Evolutionary conservation across 306 rosid genomes (phyloP).

Genomic region (Medicago lupulina): DNA sequence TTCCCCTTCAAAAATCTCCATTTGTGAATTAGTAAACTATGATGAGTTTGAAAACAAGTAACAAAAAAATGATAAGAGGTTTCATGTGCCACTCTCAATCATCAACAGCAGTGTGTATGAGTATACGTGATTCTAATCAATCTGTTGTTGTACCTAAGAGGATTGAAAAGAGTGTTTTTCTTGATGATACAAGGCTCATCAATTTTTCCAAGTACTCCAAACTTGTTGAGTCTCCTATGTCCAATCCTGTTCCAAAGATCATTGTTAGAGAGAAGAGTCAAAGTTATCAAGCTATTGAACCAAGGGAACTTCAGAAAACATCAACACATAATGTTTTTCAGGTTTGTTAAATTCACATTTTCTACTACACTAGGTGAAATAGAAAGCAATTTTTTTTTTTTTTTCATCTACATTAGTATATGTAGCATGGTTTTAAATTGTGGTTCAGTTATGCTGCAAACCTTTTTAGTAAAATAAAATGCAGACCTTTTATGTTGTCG

Average conservation of each 20-base stretch:
- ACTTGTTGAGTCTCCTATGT: constrained; percentile 57
- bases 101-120: constrained; percentile 80
- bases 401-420: not conserved
- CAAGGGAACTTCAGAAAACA: constrained; percentile 50
- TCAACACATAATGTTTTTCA: constrained; percentile 60
- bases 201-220: constrained; percentile 60
- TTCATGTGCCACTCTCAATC: constrained; percentile 81
- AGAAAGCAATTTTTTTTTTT: not conserved
- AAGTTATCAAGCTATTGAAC: constrained; percentile 29
- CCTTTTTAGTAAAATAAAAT: no score
- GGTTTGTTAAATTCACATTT: constrained; percentile 49
- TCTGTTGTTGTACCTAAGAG: constrained; percentile 60
- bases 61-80: constrained; percentile 53
- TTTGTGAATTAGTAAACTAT: not conserved
- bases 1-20: constrained; percentile 1
- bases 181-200: constrained; percentile 49
- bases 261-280: constrained; percentile 24
- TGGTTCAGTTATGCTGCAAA: not conserved
- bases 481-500: not conserved
- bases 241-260: constrained; percentile 39
- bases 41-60: constrained; percentile 51
- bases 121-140: constrained; percentile 50
- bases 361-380: not conserved
- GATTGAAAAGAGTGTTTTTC: constrained; percentile 37
- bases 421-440: not conserved